These are phyloP conservation scores for Arabidopsis lyrata DNA, from an alignment of 441 rosid genomes.

Conservation along the genomic window DNA sequence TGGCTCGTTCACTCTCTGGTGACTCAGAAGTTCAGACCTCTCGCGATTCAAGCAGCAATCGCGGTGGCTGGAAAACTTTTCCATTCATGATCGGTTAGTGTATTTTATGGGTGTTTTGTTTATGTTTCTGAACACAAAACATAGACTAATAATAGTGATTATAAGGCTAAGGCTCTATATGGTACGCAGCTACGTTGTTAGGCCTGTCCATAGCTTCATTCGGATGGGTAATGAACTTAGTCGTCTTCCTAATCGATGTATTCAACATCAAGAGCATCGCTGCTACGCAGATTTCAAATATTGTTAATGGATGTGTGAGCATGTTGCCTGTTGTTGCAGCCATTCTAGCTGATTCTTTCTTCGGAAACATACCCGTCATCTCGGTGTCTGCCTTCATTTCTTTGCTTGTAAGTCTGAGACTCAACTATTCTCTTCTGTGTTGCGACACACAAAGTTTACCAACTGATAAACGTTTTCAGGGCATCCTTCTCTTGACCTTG, in stretches of 20 bases:
- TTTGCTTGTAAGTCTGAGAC: slow-evolving; percentile 32
- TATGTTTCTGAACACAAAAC: neutral
- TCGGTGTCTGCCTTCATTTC: slow-evolving; percentile 47
- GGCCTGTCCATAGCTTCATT: neutral
- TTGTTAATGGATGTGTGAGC: neutral
- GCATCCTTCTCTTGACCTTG: slow-evolving; percentile 46
- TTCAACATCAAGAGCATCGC: neutral
- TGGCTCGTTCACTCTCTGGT: slow-evolving; percentile 6
- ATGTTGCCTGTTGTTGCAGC: neutral
- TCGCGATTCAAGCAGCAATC: slow-evolving; percentile 1
- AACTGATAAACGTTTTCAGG: slow-evolving; percentile 43
- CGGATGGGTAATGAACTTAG: slow-evolving; percentile 49
- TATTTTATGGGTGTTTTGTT: neutral
- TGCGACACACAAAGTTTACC: neutral
- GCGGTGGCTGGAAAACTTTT: slow-evolving; percentile 56
- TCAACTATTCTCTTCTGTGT: neutral
- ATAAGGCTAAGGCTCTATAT: neutral
- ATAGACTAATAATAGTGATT: neutral
- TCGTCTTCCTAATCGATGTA: neutral
- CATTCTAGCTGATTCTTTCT: neutral
- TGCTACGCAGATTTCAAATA: neutral
- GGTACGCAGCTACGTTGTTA: neutral
- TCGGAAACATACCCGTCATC: slow-evolving; percentile 33
- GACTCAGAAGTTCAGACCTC: slow-evolving; percentile 29
- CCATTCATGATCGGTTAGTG: slow-evolving; percentile 48